Evolutionary conservation across 2,329 filamentous ascomycete species (phyloP).

Genomic region (Pestalotiopsis sp.): DNA sequence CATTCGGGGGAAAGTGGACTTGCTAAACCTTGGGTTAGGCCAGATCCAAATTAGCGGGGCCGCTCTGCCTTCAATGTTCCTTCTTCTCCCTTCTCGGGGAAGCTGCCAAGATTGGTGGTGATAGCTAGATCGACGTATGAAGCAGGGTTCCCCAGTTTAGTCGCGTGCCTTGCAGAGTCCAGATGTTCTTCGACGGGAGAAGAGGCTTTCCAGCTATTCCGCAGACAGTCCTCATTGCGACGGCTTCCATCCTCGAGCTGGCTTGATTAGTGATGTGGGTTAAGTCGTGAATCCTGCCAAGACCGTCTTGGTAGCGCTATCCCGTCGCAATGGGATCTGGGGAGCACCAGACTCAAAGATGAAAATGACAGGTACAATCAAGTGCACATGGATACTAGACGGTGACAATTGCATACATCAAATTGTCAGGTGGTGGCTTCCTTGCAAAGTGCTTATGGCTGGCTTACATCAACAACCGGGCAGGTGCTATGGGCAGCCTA

Average conservation of each 20-base stretch:
- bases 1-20: too few relatives aligned
- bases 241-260: not conserved
- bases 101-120: not conserved
- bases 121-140: not conserved
- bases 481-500: not conserved
- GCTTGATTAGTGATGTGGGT: not conserved
- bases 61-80: not conserved
- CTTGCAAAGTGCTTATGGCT: too few relatives aligned
- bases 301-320: too few relatives aligned
- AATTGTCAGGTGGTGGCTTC: too few relatives aligned
- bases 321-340: too few relatives aligned
- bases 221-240: not conserved
- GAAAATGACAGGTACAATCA: too few relatives aligned
- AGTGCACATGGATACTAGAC: too few relatives aligned
- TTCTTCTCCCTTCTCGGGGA: not conserved
- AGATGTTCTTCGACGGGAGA: not conserved
- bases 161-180: not conserved
- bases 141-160: not conserved
- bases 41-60: not conserved
- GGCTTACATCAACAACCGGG: not conserved
- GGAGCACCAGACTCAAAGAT: too few relatives aligned
- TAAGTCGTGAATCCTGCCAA: too few relatives aligned
- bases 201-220: not conserved
- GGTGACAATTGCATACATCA: too few relatives aligned
- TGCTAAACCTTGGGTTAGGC: too few relatives aligned